Conservation (phyloP, 2,329 filamentous ascomycete species). For the Cercospora zeae-maydis region DNA sequence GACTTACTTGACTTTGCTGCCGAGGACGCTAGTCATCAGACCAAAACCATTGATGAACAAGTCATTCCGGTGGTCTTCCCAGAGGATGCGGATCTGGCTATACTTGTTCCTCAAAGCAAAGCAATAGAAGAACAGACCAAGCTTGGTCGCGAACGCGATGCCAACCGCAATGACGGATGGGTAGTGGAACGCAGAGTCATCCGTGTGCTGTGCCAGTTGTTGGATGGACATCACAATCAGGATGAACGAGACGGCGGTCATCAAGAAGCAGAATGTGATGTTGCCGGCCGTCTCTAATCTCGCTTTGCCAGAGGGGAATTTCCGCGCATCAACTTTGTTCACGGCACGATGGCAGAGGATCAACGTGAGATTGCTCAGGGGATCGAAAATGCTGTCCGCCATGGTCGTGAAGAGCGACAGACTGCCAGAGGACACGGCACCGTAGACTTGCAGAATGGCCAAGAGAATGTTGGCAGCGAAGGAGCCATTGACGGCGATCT, state of each 20-base stretch:
- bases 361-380: conserved; percentile 72
- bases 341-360: conserved; percentile 86
- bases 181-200: conserved; percentile 67
- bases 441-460: conserved; percentile 80
- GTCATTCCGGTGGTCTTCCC: conserved; percentile 97
- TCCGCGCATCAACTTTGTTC: conserved; percentile 75
- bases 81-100: conserved; percentile 84
- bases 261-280: conserved; percentile 93
- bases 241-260: conserved; percentile 87
- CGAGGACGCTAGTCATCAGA: conserved; percentile 86
- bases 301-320: conserved; percentile 88
- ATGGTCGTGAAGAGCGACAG: conserved; percentile 96
- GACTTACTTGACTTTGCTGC: conserved; percentile 64
- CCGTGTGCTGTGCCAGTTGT: conserved; percentile 56
- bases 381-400: conserved; percentile 93
- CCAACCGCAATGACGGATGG: conserved; percentile 81
- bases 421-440: conserved; percentile 80
- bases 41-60: conserved; percentile 89
- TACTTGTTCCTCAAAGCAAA: conserved; percentile 88
- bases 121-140: conserved; percentile 83
- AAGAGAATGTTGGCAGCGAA: conserved; percentile 79
- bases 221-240: conserved; percentile 83
- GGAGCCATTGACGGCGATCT: conserved; percentile 63
- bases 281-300: conserved; percentile 94
- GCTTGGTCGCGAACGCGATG: conserved; percentile 80